Conservation (phyloP, 345 rosid genomes). For the Noccaea caerulescens region DNA sequence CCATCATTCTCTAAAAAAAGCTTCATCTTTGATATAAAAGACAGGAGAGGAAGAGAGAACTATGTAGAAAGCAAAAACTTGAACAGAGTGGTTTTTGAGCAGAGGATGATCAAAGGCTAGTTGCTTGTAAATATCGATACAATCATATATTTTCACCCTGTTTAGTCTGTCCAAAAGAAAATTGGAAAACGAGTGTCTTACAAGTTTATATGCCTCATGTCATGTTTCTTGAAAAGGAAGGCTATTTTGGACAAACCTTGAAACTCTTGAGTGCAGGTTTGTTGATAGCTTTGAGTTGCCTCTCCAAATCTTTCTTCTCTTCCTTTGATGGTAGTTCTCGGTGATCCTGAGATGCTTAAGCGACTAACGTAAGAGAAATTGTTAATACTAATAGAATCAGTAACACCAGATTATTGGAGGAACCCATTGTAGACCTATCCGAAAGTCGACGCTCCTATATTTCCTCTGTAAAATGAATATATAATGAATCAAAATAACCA, state of each 20-base stretch:
- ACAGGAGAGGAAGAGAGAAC: neutral
- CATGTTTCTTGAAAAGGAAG: neutral
- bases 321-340: conserved; percentile 1
- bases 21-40: neutral
- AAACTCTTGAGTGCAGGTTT: conserved; percentile 43
- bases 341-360: neutral
- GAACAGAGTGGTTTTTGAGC: conserved; percentile 17
- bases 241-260: conserved; percentile 14
- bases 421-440: neutral
- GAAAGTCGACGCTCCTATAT: neutral
- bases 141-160: conserved; percentile 37
- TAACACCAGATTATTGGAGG: neutral
- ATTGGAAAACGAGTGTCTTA: neutral
- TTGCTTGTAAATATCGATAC: conserved; percentile 41
- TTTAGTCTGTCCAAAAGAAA: conserved; percentile 29
- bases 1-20: no score
- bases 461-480: neutral
- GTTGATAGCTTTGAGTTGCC: conserved; percentile 36
- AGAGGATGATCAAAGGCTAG: conserved; percentile 37
- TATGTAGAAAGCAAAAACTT: neutral
- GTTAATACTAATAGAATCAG: neutral
- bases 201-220: neutral
- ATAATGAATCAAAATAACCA: conserved; percentile 18
- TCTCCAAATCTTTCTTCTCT: conserved; percentile 32
- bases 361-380: neutral